Base-by-base conservation (phyloP, 2,329 filamentous ascomycete genomes). In the Ceratocystis lukuohia region DNA sequence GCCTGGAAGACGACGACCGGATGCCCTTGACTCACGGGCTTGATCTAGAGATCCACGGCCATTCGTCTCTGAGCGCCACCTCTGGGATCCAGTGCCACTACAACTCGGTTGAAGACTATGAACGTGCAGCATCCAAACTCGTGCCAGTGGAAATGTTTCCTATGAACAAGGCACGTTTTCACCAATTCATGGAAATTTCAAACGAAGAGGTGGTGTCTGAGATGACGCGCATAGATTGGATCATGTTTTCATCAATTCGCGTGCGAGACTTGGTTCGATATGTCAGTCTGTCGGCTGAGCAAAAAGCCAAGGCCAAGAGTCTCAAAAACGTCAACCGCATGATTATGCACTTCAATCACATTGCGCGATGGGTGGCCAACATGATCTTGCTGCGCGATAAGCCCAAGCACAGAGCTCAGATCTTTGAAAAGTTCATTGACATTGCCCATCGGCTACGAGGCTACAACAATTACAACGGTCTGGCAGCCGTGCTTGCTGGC, bases 221-320 rank as follows among this genome's bases (percentile, higher is more conserved):
- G 75, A 82, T 99, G 72, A 97, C 94, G 3, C 83, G 93, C 68
- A 96, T 99, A 66, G 94, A 99, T 76, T 97, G 93, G 93, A 86
- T 95, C 74, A 94, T 97, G 88, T 97, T 96, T 75, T 95, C 89
- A 64, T 92, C 91, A 0, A 96, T 97, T 69, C 86, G 91, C 30
- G 89, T 96, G 66, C 89, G 94, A 67, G 94, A 99, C 75, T 85
- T 97, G 62, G 88, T 97, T 53, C 88, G 94, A 3, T 89, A 96
- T 73, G 92, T 96, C 70, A 94, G 87, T 72, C 78, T 96, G 61
- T 84, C 87, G 0, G 73, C 81, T 0, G 80, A 86, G 56, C 82
- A 88, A 68, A 89, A 89, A 75, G 87, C 89, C 72, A 87, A 85
- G 71, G 90, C 87, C 74, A 87, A 84, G 73, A 88, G 85, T 71